A percentile compares a stretch with the other conserved stretches of the same genome.
phyloP scores from a whole-genome alignment of 148 eudicot species.

The Cornus florida region DNA sequence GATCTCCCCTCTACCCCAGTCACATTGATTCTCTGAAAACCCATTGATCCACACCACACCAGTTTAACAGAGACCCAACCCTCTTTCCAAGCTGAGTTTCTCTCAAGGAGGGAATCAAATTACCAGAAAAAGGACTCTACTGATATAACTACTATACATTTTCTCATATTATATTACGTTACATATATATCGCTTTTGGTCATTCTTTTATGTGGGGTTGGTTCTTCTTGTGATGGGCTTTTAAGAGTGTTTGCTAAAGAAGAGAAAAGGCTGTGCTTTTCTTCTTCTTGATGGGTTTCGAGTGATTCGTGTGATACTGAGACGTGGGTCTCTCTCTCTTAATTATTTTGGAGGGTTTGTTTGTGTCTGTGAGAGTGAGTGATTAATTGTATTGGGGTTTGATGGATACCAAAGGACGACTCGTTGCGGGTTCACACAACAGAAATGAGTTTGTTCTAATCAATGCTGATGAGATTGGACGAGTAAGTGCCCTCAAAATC shows the following conservation, averaged over 20 bases:
- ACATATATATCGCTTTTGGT: conserved; percentile 28
- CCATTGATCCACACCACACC: not conserved
- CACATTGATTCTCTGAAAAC: conserved; percentile 19
- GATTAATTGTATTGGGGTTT: not conserved
- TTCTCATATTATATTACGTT: not conserved
- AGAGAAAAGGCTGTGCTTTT: conserved; percentile 7
- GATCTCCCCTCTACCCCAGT: conserved; percentile 21
- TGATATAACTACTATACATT: not conserved
- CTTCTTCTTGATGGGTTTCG: conserved; percentile 18
- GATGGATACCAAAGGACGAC: conserved; percentile 66
- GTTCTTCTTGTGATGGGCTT: conserved; percentile 28
- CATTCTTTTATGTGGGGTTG: conserved; percentile 39
- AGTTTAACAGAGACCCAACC: no score
- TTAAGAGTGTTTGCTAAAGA: conserved; percentile 17
- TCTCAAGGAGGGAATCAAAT: conserved; percentile 30
- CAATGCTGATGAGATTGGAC: conserved; percentile 75
- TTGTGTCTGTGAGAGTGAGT: conserved; percentile 5
- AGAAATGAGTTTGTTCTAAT: conserved; percentile 67
- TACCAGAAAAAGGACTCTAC: not conserved
- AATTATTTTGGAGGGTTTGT: conserved; percentile 4
- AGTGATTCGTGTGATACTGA: conserved; percentile 5
- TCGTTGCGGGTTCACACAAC: conserved; percentile 69
- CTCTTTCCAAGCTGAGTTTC: conserved; percentile 15
- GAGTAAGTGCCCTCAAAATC: conserved; percentile 34
- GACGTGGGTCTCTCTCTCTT: not conserved